These are phyloP conservation scores for Aspergillus fischeri DNA, from an alignment of 2,329 filamentous ascomycete species.

Conservation along the genomic window DNA sequence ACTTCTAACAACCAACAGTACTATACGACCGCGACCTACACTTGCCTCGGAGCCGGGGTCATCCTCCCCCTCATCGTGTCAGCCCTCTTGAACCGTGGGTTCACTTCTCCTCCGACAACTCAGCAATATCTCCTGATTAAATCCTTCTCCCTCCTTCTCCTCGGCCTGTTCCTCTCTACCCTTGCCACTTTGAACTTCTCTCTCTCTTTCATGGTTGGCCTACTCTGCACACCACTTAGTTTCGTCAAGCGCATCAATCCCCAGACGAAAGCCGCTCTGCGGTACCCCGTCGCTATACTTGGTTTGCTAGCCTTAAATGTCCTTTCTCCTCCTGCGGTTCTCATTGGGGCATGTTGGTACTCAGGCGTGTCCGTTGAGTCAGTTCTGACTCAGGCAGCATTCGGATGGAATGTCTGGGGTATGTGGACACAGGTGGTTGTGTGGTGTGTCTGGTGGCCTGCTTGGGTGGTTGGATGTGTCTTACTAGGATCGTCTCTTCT, in stretches of 20 bases:
- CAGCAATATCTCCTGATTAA: constrained; percentile 78
- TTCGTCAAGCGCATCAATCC: constrained; percentile 51
- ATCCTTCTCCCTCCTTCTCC: constrained; percentile 84
- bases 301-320: constrained; percentile 54
- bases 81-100: constrained; percentile 46
- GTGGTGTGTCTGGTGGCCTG: constrained; percentile 96
- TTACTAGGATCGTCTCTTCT: constrained; percentile 34
- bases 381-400: constrained; percentile 68
- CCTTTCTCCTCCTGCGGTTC: constrained; percentile 56
- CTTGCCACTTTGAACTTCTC: constrained; percentile 96
- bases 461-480: constrained; percentile 65
- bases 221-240: constrained; percentile 73
- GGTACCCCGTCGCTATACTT: constrained; percentile 27
- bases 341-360: constrained; percentile 48
- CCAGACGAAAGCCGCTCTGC: constrained; percentile 15
- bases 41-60: constrained; percentile 54
- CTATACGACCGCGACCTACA: constrained; percentile 55
- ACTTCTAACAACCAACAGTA: constrained; percentile 43
- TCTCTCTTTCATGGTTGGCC: constrained; percentile 76
- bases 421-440: constrained; percentile 84
- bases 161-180: constrained; percentile 87
- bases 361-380: constrained; percentile 50
- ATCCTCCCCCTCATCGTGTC: constrained; percentile 57
- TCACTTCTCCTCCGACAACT: constrained; percentile 50
- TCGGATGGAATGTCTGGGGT: constrained; percentile 85